phyloP scores from a whole-genome alignment of 1,139 yeast genomes.

The Saccharomyces hybrid region DNA sequence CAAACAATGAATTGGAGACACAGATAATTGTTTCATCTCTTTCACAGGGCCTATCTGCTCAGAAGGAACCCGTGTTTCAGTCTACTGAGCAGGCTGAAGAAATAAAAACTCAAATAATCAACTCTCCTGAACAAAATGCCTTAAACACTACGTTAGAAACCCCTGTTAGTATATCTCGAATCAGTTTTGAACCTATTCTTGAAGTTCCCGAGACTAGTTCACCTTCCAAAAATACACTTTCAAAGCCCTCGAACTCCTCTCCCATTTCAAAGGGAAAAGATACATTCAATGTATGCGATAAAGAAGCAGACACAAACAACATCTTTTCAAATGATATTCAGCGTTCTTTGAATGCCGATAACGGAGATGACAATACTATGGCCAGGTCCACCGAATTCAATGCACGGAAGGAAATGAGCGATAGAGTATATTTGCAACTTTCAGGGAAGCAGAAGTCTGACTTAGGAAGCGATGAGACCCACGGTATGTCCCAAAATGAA shows the following conservation, averaged over 20 bases:
- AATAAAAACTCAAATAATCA: conserved; percentile 8
- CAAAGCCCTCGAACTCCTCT: conserved; percentile 6
- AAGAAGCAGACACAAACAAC: background rate
- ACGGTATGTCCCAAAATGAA: background rate
- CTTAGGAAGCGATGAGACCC: background rate
- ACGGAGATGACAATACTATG: background rate
- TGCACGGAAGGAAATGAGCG: background rate
- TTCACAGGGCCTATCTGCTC: conserved; percentile 1
- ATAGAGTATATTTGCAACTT: conserved; percentile 7
- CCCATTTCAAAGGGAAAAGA: conserved; percentile 6
- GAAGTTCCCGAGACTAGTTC: conserved; percentile 22
- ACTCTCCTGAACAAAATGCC: conserved; percentile 9
- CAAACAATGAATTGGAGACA: conserved; percentile 6
- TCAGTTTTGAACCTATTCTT: conserved; percentile 6
- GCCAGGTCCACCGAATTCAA: background rate
- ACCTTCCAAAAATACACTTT: conserved; percentile 9
- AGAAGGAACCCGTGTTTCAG: background rate
- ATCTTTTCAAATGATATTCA: background rate
- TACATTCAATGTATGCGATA: background rate
- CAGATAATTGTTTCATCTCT: conserved; percentile 6
- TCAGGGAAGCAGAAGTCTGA: conserved; percentile 3
- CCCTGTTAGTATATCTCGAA: conserved; percentile 4
- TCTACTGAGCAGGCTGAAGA: conserved; percentile 1
- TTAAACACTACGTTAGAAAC: conserved; percentile 5
- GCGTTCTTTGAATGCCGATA: background rate